Evolutionary conservation across 345 rosid genomes (phyloP).

Genomic region (Euphorbia lathyris): DNA sequence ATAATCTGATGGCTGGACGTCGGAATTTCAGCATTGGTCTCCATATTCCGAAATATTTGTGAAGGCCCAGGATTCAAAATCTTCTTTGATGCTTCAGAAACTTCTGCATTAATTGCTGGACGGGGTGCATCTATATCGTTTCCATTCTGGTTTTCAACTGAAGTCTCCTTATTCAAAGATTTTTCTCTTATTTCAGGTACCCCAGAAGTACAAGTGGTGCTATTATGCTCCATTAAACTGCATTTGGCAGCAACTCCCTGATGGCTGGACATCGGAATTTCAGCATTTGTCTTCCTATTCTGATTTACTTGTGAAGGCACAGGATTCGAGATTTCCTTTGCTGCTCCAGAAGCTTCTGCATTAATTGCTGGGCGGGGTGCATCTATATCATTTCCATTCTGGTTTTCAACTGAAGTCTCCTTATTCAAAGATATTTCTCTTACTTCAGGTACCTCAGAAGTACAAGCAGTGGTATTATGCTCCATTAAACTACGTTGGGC

Average conservation of each 20-base stretch:
- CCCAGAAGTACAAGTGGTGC: slow-evolving; percentile 45
- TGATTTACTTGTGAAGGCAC: slow-evolving; percentile 13
- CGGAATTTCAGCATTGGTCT: too few relatives aligned
- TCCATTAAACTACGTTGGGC: too few relatives aligned
- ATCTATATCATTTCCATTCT: slow-evolving; percentile 12
- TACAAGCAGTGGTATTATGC: too few relatives aligned
- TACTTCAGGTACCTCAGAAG: slow-evolving; percentile 6
- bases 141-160: slow-evolving; percentile 15
- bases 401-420: slow-evolving; percentile 9
- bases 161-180: slow-evolving; percentile 1
- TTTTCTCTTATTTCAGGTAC: slow-evolving; percentile 14
- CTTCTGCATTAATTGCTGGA: neutral
- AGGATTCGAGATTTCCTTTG: slow-evolving; percentile 9
- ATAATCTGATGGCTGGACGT: too few relatives aligned
- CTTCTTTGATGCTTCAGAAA: too few relatives aligned
- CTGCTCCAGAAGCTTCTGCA: neutral
- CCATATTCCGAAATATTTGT: too few relatives aligned
- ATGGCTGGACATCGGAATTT: slow-evolving; percentile 16
- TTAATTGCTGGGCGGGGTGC: neutral
- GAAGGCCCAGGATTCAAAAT: too few relatives aligned
- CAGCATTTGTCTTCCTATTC: slow-evolving; percentile 12
- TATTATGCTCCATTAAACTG: slow-evolving; percentile 52
- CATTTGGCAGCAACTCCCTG: slow-evolving; percentile 24
- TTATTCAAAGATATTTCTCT: neutral
- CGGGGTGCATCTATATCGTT: slow-evolving; percentile 1